Conservation (phyloP, 768 basidiomycete genomes). For the Lentinula aciculospora region DNA sequence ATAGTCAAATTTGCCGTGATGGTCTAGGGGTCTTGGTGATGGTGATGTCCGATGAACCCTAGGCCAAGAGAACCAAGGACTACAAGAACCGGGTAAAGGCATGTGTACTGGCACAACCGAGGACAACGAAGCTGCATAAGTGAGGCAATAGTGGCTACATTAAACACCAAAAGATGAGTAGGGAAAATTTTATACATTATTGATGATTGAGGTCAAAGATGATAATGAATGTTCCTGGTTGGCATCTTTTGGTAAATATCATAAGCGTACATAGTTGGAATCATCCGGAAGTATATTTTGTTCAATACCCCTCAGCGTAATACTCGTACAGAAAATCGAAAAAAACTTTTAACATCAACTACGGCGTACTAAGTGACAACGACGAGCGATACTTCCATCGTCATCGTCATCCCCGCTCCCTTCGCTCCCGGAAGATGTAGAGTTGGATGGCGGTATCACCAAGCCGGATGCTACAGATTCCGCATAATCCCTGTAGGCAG, state of each 20-base stretch:
- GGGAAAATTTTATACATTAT: no score
- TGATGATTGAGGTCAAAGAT: no score
- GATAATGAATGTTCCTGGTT: no score
- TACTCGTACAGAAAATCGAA: not conserved
- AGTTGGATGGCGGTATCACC: not conserved
- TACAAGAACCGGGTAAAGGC: no score
- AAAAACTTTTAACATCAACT: not conserved
- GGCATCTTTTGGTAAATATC: no score
- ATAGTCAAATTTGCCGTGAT: not conserved
- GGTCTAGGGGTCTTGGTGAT: not conserved
- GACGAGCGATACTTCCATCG: not conserved
- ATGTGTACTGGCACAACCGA: no score
- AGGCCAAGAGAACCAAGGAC: not conserved
- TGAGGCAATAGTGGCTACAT: no score
- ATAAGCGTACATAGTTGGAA: no score
- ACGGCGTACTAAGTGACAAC: not conserved
- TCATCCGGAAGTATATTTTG: no score
- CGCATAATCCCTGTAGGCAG: constrained; percentile 28
- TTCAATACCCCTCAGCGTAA: no score
- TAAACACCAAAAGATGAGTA: no score
- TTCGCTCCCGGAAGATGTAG: not conserved
- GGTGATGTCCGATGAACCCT: not conserved
- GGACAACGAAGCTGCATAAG: not conserved
- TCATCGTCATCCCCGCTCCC: not conserved
- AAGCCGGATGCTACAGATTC: not conserved